phyloP scores from a whole-genome alignment of 306 rosid genomes.

The Lithocarpus polystachyus region DNA sequence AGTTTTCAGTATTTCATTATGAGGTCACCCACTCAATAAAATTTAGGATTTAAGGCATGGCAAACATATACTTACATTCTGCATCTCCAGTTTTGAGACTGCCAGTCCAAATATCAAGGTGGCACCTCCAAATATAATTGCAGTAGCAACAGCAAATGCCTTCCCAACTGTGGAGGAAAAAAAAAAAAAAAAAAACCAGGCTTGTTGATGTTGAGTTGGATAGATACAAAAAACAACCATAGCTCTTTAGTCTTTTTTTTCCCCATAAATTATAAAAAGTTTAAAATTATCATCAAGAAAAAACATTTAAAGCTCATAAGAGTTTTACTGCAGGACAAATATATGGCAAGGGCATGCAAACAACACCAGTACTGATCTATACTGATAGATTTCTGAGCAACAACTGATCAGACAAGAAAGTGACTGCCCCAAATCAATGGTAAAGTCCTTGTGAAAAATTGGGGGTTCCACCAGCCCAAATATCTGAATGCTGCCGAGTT shows the following conservation, averaged over 20 bases:
- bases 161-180: constrained; percentile 56
- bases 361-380: neutral
- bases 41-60: constrained; percentile 8
- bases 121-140: constrained; percentile 73
- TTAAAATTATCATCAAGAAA: neutral
- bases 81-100: constrained; percentile 64
- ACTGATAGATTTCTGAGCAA: neutral
- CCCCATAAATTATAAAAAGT: neutral
- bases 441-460: neutral
- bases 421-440: neutral
- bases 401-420: constrained; percentile 1
- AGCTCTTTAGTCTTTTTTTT: neutral
- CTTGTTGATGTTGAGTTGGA: neutral
- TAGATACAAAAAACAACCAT: neutral
- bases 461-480: neutral
- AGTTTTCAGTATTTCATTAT: neutral
- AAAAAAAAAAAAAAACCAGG: constrained; percentile 20
- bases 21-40: neutral
- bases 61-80: constrained; percentile 46
- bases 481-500: constrained; percentile 4
- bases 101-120: constrained; percentile 59
- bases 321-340: neutral
- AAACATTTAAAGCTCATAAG: neutral
- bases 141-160: constrained; percentile 78
- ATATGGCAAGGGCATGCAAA: neutral